These are phyloP conservation scores for Tolypocladium amazonense DNA, from an alignment of 2,329 filamentous ascomycete genomes.

Conservation along the genomic window DNA sequence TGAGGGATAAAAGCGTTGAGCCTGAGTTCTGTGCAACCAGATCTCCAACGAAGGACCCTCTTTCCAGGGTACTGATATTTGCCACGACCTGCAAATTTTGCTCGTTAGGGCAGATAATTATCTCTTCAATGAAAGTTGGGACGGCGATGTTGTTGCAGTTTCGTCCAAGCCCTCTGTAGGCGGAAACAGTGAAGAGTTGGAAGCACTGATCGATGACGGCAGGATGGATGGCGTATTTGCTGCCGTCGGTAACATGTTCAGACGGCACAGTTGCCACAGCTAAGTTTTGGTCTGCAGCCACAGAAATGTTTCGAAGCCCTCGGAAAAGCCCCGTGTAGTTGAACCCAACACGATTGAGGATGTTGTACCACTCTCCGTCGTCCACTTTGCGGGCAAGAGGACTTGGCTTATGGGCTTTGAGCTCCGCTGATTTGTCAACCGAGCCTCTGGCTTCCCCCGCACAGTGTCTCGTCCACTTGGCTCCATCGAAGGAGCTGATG, in stretches of 20 bases:
- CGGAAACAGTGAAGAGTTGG: slow-evolving; percentile 17
- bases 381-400: background rate
- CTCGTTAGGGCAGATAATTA: background rate
- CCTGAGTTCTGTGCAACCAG: background rate
- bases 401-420: background rate
- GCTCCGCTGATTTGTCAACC: slow-evolving; percentile 1
- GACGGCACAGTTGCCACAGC: background rate
- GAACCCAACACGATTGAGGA: slow-evolving; percentile 1
- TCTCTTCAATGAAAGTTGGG: slow-evolving; percentile 3
- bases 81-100: background rate
- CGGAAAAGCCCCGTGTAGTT: slow-evolving; percentile 2
- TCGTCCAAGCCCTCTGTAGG: slow-evolving; percentile 9
- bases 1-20: background rate
- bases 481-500: slow-evolving; percentile 15
- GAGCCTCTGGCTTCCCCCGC: slow-evolving; percentile 7
- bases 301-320: background rate
- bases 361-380: background rate
- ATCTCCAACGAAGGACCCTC: slow-evolving; percentile 1
- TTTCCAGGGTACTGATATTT: background rate
- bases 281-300: background rate
- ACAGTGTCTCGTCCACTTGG: slow-evolving; percentile 17
- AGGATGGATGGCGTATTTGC: slow-evolving; percentile 23
- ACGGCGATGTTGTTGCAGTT: slow-evolving; percentile 8
- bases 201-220: slow-evolving; percentile 22
- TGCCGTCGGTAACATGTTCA: background rate